Evolutionary conservation across 176 grass and related monocot genomes (phyloP).

Genomic region (Oropetium thomaeum): DNA sequence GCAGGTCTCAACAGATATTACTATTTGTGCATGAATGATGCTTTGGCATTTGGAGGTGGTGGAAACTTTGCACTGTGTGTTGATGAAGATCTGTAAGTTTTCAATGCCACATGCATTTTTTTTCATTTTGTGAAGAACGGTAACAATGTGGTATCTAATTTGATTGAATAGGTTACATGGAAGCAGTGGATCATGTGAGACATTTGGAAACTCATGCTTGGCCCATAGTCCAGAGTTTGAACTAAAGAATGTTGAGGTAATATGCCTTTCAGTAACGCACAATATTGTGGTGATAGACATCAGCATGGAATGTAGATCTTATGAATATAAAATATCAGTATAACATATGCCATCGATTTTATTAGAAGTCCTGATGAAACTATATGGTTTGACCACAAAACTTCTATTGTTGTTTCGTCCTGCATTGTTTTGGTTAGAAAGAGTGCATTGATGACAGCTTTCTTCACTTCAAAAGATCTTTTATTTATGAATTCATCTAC

Average conservation of each 20-base stretch:
- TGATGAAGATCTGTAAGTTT: constrained; percentile 90
- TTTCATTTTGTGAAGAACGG: neutral
- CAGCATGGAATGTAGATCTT: neutral
- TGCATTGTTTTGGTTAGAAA: neutral
- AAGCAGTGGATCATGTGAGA: constrained; percentile 77
- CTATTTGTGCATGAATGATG: constrained; percentile 85
- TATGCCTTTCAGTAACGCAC: neutral
- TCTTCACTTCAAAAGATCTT: no score
- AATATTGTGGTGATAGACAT: neutral
- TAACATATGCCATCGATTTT: neutral
- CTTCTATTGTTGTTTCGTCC: neutral
- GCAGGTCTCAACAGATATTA: constrained; percentile 84
- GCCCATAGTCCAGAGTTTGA: constrained; percentile 55
- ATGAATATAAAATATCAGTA: neutral
- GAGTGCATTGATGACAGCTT: no score
- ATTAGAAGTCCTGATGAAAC: neutral
- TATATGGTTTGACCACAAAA: neutral
- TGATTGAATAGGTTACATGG: constrained; percentile 65
- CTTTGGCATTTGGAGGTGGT: constrained; percentile 84
- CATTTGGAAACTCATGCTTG: constrained; percentile 87
- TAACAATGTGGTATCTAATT: constrained; percentile 30
- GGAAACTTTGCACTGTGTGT: constrained; percentile 68
- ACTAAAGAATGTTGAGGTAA: constrained; percentile 31
- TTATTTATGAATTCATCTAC: no score
- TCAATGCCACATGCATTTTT: neutral